Evolutionary conservation across 306 rosid species (phyloP), one percentile per base, ranked within the genome.

Genomic region (Aeschynomene evenia): DNA sequence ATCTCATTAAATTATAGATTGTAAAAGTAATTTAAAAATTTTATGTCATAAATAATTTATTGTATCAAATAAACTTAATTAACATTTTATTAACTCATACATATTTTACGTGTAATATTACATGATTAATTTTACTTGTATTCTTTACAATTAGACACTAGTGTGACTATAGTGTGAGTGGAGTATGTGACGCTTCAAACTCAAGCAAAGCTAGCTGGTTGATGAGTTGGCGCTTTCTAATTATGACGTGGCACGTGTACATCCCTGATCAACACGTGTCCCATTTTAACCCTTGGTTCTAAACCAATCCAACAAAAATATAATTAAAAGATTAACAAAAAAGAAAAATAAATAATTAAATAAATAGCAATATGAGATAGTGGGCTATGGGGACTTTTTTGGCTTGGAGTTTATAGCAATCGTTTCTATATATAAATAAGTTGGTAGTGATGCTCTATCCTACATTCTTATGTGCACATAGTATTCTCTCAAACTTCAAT

Each of bases 161-260:
- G 70, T 64, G 43, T 34, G 20, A 46, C 49, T n/a, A 70, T 64
- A 59, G 43, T 34, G 20, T 39, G 73, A 53, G 16, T 39, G 73
- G 58, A 73, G 71, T 56, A 68, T 79, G 82, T 55, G 79, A 81
- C 80, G 80, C 91, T 83, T 87, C 80, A 53, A 61, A 71, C 79
- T 46, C 75, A 87, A 90, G 91, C 83, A 84, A 88, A 31, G 39
- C 24, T 22, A 45, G 51, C 51, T 46, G 72, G 78, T 71, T 1
- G 93, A 64, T 85, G 80, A 74, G 79, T 63, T 76, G 80, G 81
- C 62, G 80, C 86, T 87, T 75, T 89, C 96, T 43, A 85, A 85
- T 31, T 8, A 63, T 7, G 82, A 83, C 65, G 3, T 64, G 33
- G 75, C 92, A 87, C 82, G 84, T 85, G 85, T 42, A 16, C 31